Evolutionary conservation across 2,329 filamentous ascomycete species (phyloP), one percentile per base, ranked within the genome.

Genomic region (Arthrobotrys conoides): DNA sequence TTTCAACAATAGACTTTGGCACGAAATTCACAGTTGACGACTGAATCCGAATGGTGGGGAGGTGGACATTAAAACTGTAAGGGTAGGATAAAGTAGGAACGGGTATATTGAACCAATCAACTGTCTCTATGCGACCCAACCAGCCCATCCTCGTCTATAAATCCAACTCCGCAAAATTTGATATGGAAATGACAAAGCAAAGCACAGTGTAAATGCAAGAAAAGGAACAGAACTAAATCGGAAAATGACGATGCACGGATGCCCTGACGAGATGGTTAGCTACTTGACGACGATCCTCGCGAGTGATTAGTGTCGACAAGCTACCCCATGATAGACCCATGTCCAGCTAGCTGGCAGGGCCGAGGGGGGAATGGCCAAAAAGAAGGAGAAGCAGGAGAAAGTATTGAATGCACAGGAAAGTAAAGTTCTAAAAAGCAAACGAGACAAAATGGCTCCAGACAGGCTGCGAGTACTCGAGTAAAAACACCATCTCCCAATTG

Each of bases 51-150:
- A 77, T 67, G 73, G 73, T 77, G 73, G 73, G 73, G 53, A 77
- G 73, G 73, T 77, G 73, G 73, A 71, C 73, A 77, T 77, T 77
- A 77, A 77, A 77, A 77, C 67, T 77, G 73, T 77, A 77, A 77
- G 73, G 73, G 73, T 77, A 77, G 73, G 73, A 77, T 77, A 77
- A 77, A 77, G 67, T 77, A 77, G 73, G 73, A 77, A 77, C 67
- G 73, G 73, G 73, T 77, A 77, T 77, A 77, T 77, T 77, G 73
- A 77, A 77, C 73, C 73, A 77, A 77, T 77, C 73, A 77, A 77
- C 73, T 63, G 67, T 77, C 67, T 77, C 73, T 77, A 77, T 77
- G 73, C 73, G 67, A 77, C 73, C 73, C 73, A 77, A 77, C 73
- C 73, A 77, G 73, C 73, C 73, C 67, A 77, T 77, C 73, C 73